Evolutionary conservation across 225 moss, liverwort and hornwort species (phyloP).

Genomic region (Marchantia polymorpha): DNA sequence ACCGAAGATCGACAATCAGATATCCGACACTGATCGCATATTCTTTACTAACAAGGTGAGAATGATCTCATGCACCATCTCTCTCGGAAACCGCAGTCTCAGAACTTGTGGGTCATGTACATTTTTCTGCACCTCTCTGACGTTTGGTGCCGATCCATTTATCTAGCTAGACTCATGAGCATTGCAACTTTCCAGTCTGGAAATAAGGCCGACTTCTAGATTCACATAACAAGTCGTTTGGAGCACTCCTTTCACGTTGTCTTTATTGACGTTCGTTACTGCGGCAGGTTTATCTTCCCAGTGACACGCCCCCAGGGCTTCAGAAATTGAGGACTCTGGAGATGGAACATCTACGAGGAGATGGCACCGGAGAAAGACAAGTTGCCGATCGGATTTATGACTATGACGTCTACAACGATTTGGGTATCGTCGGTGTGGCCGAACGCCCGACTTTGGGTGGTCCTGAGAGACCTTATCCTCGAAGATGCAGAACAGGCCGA

Average conservation of each 20-base stretch:
- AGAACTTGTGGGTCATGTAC: too few relatives aligned
- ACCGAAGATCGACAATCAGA: conserved; percentile 17
- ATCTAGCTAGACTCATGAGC: too few relatives aligned
- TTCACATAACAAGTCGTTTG: too few relatives aligned
- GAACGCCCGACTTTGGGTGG: conserved; percentile 54
- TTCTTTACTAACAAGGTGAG: conserved; percentile 59
- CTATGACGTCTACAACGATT: conserved; percentile 51
- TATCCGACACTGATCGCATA: conserved; percentile 46
- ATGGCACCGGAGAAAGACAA: conserved; percentile 45
- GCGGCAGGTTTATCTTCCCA: conserved; percentile 53
- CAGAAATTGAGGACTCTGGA: conserved; percentile 43
- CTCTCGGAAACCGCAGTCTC: too few relatives aligned
- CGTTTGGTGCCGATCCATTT: too few relatives aligned
- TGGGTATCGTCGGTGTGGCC: conserved; percentile 30
- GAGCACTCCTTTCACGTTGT: neutral
- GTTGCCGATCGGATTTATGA: conserved; percentile 64
- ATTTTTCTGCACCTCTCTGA: too few relatives aligned
- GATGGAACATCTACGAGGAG: conserved; percentile 42
- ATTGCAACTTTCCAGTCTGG: too few relatives aligned
- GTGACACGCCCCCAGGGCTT: conserved; percentile 47
- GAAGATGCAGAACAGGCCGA: conserved; percentile 55
- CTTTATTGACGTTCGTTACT: neutral
- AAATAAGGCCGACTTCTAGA: too few relatives aligned
- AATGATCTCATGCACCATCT: too few relatives aligned
- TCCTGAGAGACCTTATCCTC: conserved; percentile 49